Evolutionary conservation across 495 filamentous ascomycete genomes (phyloP), one percentile per base, ranked within the genome.

Genomic region (Aspergillus biplanus): DNA sequence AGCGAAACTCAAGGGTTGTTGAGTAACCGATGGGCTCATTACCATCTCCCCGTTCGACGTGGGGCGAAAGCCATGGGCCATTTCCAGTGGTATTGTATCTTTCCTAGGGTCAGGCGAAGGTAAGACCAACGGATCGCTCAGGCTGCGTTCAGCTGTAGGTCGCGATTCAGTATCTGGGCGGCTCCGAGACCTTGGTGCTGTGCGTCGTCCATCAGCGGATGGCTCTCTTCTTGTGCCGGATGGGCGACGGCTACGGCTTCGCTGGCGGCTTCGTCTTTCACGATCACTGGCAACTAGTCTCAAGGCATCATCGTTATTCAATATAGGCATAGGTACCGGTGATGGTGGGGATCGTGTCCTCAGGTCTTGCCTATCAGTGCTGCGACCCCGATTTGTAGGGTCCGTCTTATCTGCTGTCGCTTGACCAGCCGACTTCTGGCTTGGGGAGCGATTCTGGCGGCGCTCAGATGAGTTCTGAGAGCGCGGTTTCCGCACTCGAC

Each of bases 311-410:
- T 89, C 85, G 0, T 57, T 61, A 5, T 80, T 58, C 8, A 82
- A 78, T 77, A 92, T 89, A 9, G 83, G 78, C 78, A 92, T 89
- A 16, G 92, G 91, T 47, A 92, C 73, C 16, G 93, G 92, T 4
- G 90, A 92, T 0, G 92, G 92, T 33, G 93, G 92, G 3, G 93
- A 97, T 46, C 90, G 77, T 52, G 81, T 78, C n/a, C 75, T 62
- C 32, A 89, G 86, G 4, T 80, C 80, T 32, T 84, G 82, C n/a
- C 83, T 82, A 54, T 80, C 86, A 72, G 66, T 78, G 67, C 75
- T 90, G 71, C 74, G 85, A 49, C 73, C 85, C 59, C 77, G 83
- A 62, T 62, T 74, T 44, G 71, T 68, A 5, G 65, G 76, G 66
- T 71, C 78, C 61, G 21, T 27, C 21, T 67, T 75, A 46, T 66